Conservation (phyloP, 805 yeast genomes). For the Ogataea methanolica region DNA sequence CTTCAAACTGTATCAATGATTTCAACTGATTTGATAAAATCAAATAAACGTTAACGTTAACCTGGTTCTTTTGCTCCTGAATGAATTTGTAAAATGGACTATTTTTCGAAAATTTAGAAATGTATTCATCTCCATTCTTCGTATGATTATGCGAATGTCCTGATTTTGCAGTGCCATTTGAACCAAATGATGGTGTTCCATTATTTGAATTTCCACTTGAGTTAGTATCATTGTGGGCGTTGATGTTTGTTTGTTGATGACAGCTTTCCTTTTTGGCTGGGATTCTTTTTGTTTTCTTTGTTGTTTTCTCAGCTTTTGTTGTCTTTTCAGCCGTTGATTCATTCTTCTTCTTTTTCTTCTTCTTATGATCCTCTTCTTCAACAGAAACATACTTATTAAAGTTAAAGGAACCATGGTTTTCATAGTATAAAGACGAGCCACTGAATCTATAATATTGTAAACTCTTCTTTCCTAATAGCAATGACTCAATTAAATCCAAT, state of each 20-base stretch:
- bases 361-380: slow-evolving; percentile 5
- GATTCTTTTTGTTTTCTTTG: slow-evolving; percentile 1
- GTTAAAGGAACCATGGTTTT: slow-evolving; percentile 29
- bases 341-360: neutral
- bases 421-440: slow-evolving; percentile 48
- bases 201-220: neutral
- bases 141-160: slow-evolving; percentile 2
- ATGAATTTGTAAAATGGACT: slow-evolving; percentile 18
- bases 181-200: neutral
- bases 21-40: slow-evolving; percentile 43
- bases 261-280: neutral
- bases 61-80: slow-evolving; percentile 13
- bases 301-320: slow-evolving; percentile 2
- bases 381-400: slow-evolving; percentile 17
- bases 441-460: slow-evolving; percentile 63
- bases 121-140: slow-evolving; percentile 27
- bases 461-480: slow-evolving; percentile 61
- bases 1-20: slow-evolving; percentile 29
- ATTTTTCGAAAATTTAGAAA: slow-evolving; percentile 28
- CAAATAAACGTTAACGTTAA: slow-evolving; percentile 33
- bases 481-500: slow-evolving; percentile 73
- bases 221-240: neutral
- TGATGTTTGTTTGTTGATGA: neutral
- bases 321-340: neutral
- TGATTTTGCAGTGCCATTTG: neutral